Conservation (phyloP, 352 stramenopile genomes). For the Globisporangium alternatum region DNA sequence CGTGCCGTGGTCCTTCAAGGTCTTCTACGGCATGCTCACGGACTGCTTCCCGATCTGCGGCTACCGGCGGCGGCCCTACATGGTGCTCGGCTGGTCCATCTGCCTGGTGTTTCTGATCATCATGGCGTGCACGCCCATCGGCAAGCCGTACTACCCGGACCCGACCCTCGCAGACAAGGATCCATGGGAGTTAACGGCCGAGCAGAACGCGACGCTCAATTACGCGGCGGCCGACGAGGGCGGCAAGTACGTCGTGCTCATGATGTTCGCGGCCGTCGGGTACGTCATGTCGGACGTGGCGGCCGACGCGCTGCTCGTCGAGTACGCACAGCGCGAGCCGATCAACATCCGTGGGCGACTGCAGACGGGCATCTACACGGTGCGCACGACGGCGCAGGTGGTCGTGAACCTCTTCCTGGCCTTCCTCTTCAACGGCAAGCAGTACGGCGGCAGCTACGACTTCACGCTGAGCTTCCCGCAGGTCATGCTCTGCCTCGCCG, state of each 20-base stretch:
- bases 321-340: constrained; percentile 35
- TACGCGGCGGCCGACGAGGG: constrained; percentile 26
- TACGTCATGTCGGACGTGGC: constrained; percentile 79
- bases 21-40: constrained; percentile 60
- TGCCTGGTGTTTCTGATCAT: constrained; percentile 40
- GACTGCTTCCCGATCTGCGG: constrained; percentile 54
- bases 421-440: constrained; percentile 52
- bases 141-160: constrained; percentile 45
- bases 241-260: constrained; percentile 61
- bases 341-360: constrained; percentile 33
- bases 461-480: constrained; percentile 49
- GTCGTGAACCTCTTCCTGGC: constrained; percentile 34
- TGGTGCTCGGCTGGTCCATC: constrained; percentile 54
- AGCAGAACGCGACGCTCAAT: constrained; percentile 31
- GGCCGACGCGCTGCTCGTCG: constrained; percentile 44
- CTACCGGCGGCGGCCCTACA: constrained; percentile 60
- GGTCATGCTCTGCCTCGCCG: constrained; percentile 15
- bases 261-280: constrained; percentile 67
- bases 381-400: constrained; percentile 32
- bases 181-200: constrained; percentile 23
- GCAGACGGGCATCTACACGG: constrained; percentile 45
- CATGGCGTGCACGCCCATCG: constrained; percentile 41
- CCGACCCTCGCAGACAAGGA: constrained; percentile 18
- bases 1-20: constrained; percentile 61
- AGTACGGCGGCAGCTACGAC: constrained; percentile 56